These are phyloP conservation scores for Amauroascus verrucosus DNA, from an alignment of 2,329 filamentous ascomycete genomes.

Conservation along the genomic window DNA sequence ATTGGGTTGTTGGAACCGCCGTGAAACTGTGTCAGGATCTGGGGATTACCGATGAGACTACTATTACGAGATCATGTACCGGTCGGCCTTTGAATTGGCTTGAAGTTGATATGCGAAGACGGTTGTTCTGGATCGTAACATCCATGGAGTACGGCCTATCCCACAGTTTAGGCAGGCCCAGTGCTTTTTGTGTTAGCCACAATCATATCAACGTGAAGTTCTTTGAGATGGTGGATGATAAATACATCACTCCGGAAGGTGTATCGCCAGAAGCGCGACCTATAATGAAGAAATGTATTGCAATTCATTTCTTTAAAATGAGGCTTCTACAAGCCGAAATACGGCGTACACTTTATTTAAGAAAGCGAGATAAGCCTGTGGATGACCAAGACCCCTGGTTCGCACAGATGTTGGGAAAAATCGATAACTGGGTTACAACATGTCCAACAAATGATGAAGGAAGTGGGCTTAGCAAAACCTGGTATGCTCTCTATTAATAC, in stretches of 20 bases:
- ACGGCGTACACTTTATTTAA: slow-evolving; percentile 72
- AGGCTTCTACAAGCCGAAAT: slow-evolving; percentile 79
- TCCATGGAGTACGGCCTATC: slow-evolving; percentile 84
- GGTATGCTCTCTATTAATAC: slow-evolving; percentile 46
- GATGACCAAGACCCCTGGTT: slow-evolving; percentile 85
- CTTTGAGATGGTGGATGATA: slow-evolving; percentile 72
- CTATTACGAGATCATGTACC: slow-evolving; percentile 56
- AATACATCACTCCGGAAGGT: slow-evolving; percentile 67
- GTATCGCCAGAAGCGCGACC: slow-evolving; percentile 58
- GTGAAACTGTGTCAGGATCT: slow-evolving; percentile 81
- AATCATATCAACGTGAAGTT: slow-evolving; percentile 80
- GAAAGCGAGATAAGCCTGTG: slow-evolving; percentile 64
- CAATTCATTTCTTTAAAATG: slow-evolving; percentile 92
- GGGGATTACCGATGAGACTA: slow-evolving; percentile 79
- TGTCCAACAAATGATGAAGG: slow-evolving; percentile 62
- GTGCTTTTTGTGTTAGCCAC: slow-evolving; percentile 68
- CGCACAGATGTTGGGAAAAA: slow-evolving; percentile 62
- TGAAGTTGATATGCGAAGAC: slow-evolving; percentile 78
- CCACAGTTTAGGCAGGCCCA: slow-evolving; percentile 77
- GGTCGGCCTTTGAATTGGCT: slow-evolving; percentile 56
- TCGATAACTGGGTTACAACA: slow-evolving; percentile 67
- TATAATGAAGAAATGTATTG: slow-evolving; percentile 74
- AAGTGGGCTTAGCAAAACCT: slow-evolving; percentile 64
- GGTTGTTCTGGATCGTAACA: slow-evolving; percentile 77
- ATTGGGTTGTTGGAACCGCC: slow-evolving; percentile 83